Evolutionary conservation across 768 basidiomycete species (phyloP), one percentile per base, ranked within the genome.

Genomic region (Holtermanniella nyarrowii): DNA sequence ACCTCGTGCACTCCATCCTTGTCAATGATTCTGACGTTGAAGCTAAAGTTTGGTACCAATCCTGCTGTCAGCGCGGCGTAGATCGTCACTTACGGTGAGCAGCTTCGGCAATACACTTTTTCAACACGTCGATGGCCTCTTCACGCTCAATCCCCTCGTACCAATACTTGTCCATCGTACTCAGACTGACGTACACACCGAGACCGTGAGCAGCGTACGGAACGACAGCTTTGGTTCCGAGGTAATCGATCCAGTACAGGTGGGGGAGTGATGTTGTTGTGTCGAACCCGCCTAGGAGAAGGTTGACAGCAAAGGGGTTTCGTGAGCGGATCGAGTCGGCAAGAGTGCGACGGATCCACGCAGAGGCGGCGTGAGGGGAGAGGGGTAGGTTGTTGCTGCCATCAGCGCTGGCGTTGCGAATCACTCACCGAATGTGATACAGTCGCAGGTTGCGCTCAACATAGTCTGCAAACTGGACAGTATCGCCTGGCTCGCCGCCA

Each of bases 201-300:
- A 96, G 90, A 2, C 95, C 95, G 66, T 97, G 93, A 0, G 89
- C 90, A 14, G 82, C 90, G 68, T 90, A 99, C 0, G 90, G 90
- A 12, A 95, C 85, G 50, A 82, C 80, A 2, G 83, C 79, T 66
- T 86, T 78, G 4, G 95, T 93, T 22, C 95, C 95, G 26, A 95
- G 78, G 72, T 93, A 89, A 75, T 99, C 95, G 54, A 96, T 77
- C 90, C 91, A 97, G 76, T 91, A 95, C 41, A 71, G 58, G 52
- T 69, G 67, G 4, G 91, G 88, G 14, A 75, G 75, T 10, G 62
- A 52, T 5, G 79, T 78, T 1, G 75, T 71, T n/a, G 80, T 80
- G 71, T 99, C 95, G 70, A 82, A 97, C 13, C 95, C 95, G 4
- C 86, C 93, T 10, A 99, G 74, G 3, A 99, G 82, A 2, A 99